Conservation (phyloP, 2,329 filamentous ascomycete species). For the Colletotrichum lini region DNA sequence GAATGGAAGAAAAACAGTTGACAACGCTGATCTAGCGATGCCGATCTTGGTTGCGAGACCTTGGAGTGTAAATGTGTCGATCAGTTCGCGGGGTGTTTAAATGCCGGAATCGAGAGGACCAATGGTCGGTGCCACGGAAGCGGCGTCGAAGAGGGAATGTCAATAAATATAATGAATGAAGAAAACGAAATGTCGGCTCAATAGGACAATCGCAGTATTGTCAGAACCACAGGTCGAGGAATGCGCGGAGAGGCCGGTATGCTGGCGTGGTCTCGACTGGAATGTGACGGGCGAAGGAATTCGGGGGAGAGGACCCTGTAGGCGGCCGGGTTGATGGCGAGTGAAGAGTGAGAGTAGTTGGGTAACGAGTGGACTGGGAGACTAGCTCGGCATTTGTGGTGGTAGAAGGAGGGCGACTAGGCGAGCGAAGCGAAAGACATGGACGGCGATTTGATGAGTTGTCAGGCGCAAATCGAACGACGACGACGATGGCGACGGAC, state of each 20-base stretch:
- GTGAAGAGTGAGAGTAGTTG: conserved; percentile 25
- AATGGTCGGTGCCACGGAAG: conserved; percentile 7
- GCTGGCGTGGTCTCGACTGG: conserved; percentile 15
- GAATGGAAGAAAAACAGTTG: conserved; percentile 16
- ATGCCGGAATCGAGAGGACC: conserved; percentile 23
- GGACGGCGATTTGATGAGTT: conserved; percentile 26
- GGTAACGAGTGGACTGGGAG: conserved; percentile 44
- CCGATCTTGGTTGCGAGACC: conserved; percentile 34
- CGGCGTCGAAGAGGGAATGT: conserved; percentile 13
- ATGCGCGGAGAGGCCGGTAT: conserved; percentile 31
- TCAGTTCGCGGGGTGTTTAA: conserved; percentile 31
- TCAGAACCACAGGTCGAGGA: conserved; percentile 22
- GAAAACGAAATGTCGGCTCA: conserved; percentile 18
- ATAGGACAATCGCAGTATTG: conserved; percentile 17
- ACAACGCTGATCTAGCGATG: conserved; percentile 30
- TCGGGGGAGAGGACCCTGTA: conserved; percentile 4
- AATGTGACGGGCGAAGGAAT: conserved; percentile 31
- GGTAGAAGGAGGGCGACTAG: conserved; percentile 32
- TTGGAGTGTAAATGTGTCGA: conserved; percentile 29
- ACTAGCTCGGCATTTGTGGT: conserved; percentile 43
- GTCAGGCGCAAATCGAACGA: conserved; percentile 21
- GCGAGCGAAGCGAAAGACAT: conserved; percentile 40
- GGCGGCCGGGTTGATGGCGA: not conserved
- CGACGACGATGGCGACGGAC: conserved; percentile 13
- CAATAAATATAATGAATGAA: conserved; percentile 22